Conservation (phyloP, 441 rosid species). For the Lepidium campestre region DNA sequence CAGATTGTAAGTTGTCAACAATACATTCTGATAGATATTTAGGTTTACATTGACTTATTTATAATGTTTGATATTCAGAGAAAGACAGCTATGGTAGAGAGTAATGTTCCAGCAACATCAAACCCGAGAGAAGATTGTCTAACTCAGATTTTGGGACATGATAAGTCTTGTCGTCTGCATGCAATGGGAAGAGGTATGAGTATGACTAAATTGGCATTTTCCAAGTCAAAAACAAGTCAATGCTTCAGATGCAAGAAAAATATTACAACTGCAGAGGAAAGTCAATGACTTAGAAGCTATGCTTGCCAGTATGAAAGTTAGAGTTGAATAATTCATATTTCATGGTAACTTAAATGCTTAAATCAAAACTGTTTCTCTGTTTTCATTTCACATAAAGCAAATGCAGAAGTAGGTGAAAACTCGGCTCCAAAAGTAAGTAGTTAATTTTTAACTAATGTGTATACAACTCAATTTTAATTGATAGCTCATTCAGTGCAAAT, state of each 20-base stretch:
- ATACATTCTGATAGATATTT: neutral
- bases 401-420: too few relatives aligned
- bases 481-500: too few relatives aligned
- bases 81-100: neutral
- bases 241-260: neutral
- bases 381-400: too few relatives aligned
- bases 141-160: neutral
- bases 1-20: neutral
- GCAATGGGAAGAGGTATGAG: neutral
- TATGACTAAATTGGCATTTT: neutral
- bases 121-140: neutral
- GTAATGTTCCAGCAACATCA: neutral
- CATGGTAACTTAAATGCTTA: too few relatives aligned
- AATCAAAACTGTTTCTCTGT: too few relatives aligned
- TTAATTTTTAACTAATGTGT: too few relatives aligned
- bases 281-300: too few relatives aligned
- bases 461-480: too few relatives aligned
- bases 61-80: neutral
- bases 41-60: neutral
- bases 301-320: too few relatives aligned
- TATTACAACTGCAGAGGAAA: neutral
- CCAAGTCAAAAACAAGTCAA: neutral
- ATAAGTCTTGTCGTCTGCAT: neutral
- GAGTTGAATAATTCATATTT: too few relatives aligned
- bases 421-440: too few relatives aligned